phyloP scores from a whole-genome alignment of 176 grass and related monocot genomes.

The Oryza glaberrima region DNA sequence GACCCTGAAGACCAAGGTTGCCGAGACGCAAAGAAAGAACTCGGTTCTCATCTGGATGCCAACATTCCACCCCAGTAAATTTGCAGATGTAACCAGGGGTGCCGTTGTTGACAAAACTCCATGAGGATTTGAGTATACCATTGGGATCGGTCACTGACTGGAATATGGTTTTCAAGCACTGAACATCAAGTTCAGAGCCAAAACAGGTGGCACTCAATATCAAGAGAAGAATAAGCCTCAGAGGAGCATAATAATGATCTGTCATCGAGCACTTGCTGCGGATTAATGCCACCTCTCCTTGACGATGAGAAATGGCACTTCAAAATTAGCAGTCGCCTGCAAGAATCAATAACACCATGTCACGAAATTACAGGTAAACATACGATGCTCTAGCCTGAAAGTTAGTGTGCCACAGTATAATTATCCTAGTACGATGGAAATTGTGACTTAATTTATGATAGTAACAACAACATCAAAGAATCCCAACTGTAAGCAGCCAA shows the following conservation, averaged over 20 bases:
- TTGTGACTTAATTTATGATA: conserved; percentile 9
- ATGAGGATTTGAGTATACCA: conserved; percentile 49
- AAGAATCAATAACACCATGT: background rate
- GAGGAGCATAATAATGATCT: conserved; percentile 36
- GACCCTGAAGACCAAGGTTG: conserved; percentile 73
- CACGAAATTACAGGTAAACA: background rate
- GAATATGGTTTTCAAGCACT: conserved; percentile 53
- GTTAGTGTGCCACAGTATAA: background rate
- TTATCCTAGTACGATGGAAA: conserved; percentile 23
- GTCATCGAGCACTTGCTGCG: conserved; percentile 23
- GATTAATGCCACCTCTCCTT: background rate
- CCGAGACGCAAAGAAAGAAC: conserved; percentile 67
- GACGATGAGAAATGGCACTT: background rate
- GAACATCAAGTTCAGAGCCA: conserved; percentile 45
- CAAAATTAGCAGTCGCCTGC: conserved; percentile 34
- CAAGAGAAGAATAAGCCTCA: conserved; percentile 34
- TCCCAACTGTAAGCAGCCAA: background rate
- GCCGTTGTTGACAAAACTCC: conserved; percentile 42
- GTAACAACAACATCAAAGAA: background rate
- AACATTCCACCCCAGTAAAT: conserved; percentile 77
- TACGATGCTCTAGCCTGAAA: background rate
- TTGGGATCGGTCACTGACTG: conserved; percentile 52
- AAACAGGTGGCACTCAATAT: conserved; percentile 33
- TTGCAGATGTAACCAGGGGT: conserved; percentile 59
- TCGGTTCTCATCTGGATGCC: conserved; percentile 77